phyloP scores from a whole-genome alignment of 129 eudicot species.

The Lactuca sativa region DNA sequence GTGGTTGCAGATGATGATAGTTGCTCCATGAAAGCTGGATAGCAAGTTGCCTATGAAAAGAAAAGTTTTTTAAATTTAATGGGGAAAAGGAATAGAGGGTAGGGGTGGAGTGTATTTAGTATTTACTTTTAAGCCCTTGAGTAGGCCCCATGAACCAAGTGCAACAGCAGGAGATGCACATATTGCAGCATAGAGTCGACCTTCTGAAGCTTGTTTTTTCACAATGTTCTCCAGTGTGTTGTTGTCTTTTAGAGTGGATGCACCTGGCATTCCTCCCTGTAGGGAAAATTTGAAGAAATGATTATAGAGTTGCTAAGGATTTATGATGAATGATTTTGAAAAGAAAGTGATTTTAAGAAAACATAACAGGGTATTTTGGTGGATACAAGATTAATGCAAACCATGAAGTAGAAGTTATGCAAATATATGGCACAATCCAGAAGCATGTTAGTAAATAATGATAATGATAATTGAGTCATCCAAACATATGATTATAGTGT shows the following conservation, averaged over 20 bases:
- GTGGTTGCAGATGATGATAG: slow-evolving; percentile 69
- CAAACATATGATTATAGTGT: slow-evolving; percentile 3
- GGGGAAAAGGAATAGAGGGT: no score
- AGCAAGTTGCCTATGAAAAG: slow-evolving; percentile 78
- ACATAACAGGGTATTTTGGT: background rate
- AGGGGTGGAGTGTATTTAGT: slow-evolving; percentile 13
- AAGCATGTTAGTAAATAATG: background rate
- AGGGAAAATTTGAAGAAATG: background rate
- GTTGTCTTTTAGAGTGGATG: slow-evolving; percentile 66
- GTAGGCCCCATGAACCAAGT: slow-evolving; percentile 92
- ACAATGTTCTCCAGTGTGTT: slow-evolving; percentile 59
- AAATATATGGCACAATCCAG: no score
- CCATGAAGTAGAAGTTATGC: slow-evolving; percentile 9
- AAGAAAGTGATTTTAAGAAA: background rate
- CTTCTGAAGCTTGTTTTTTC: slow-evolving; percentile 86
- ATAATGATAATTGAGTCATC: background rate
- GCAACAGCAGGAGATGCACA: slow-evolving; percentile 99
- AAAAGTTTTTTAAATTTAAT: background rate
- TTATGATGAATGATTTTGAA: background rate
- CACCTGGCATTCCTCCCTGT: slow-evolving; percentile 93
- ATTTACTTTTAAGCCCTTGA: slow-evolving; percentile 75
- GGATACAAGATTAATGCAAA: background rate
- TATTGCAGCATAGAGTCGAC: slow-evolving; percentile 81
- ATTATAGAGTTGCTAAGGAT: background rate
- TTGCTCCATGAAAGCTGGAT: slow-evolving; percentile 92